Base-by-base conservation (phyloP, 139 green algal genomes). In the Chlamydomonas urium region DNA sequence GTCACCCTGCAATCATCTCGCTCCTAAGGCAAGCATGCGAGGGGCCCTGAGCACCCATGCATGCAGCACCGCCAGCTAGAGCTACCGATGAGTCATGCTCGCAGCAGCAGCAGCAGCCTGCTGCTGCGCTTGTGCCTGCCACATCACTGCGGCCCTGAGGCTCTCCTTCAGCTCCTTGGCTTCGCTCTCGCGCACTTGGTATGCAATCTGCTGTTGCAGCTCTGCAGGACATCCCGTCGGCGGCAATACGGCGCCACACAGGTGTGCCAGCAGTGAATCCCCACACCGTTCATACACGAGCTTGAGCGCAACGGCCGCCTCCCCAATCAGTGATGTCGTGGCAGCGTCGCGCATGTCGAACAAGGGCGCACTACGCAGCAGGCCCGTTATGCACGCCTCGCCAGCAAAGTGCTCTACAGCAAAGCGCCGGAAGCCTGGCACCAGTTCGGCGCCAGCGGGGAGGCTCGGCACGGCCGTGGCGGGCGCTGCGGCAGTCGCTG, bases 271-370 rank as follows among this genome's bases (percentile, higher is more conserved):
- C 38, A 89, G 84, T 33, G 83, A 75, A 36, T 89, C 75, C 23
- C 84, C 76, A 34, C 71, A 79, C 28, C 70, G 73, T 10, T 47
- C 29, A 57, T 83, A 71, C 47, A 91, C 66, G 29, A 86, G 62
- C 77, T 88, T 86, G n/a, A 93, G 73, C 47, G 77, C 69, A 24
- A 53, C 45, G 4, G 87, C 78, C 34, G 38, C 60, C 31, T 94
- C 89, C 14, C 75, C 76, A 6, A 94, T 75, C 38, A 95, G 77
- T 14, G 85, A 66, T 4, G 83, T 80, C 35, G 79, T 83, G n/a
- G 77, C 83, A 2, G 84, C 88, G 69, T 95, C 90, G 0, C 86
- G 69, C 1, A 72, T 65, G 77, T 91, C 85, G 29, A 93, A 62
- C 1, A 47, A 23, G 5, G 45, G 28, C 28, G 45, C 66, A 31